These are phyloP conservation scores for Fusarium anguioides DNA, from an alignment of 2,329 filamentous ascomycete genomes.

Conservation along the genomic window DNA sequence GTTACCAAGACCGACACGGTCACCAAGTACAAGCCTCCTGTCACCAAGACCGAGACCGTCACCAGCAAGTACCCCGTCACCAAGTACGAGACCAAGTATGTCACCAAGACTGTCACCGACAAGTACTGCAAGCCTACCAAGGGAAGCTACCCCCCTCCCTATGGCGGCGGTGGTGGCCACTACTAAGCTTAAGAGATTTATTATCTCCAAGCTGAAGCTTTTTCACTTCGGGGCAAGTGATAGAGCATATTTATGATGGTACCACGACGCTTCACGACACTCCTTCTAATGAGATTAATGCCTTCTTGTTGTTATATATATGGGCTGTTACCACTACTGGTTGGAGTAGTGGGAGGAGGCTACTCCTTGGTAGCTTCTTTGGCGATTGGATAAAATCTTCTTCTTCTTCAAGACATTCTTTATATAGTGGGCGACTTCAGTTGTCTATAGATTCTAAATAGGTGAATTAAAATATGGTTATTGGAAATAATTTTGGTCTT, in stretches of 20 bases:
- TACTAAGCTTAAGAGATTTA: constrained; percentile 27
- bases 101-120: constrained; percentile 7
- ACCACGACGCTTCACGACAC: neutral
- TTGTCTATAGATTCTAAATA: constrained; percentile 19
- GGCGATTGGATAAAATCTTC: constrained; percentile 1
- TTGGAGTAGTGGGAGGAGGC: neutral
- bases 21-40: neutral
- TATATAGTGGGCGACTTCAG: constrained; percentile 28
- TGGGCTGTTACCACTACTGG: neutral
- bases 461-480: too few species aligned
- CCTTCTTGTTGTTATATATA: neutral
- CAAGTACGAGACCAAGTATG: neutral
- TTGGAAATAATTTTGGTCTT: too few species aligned
- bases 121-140: neutral
- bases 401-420: constrained; percentile 35
- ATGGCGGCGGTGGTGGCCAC: neutral
- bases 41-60: neutral
- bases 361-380: neutral
- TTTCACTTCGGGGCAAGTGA: neutral
- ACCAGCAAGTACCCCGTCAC: too few species aligned
- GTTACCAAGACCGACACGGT: constrained; percentile 6
- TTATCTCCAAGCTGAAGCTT: too few species aligned
- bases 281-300: constrained; percentile 23
- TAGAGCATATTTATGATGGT: neutral
- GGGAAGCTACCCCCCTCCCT: neutral